A percentile compares a stretch with the other conserved stretches of the same genome.
Conservation (phyloP, 208 protist genomes). For the Acanthamoeba culbertsoni region DNA sequence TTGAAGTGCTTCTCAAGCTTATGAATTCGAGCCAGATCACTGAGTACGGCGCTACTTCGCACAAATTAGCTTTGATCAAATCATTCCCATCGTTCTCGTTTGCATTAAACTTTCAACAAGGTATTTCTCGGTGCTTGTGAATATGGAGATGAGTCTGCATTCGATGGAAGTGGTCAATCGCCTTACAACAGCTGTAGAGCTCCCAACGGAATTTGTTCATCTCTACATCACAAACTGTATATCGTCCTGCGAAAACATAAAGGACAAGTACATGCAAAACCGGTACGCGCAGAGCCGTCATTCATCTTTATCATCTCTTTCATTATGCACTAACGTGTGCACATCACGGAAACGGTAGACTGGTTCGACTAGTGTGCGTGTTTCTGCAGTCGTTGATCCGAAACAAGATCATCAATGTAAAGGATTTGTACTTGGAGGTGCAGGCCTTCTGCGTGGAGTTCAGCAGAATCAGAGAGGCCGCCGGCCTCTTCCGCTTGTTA, state of each 20-base stretch:
- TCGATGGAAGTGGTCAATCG: slow-evolving; percentile 89
- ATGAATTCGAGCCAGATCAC: slow-evolving; percentile 82
- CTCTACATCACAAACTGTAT: slow-evolving; percentile 90
- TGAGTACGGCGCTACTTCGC: no score
- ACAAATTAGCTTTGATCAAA: neutral
- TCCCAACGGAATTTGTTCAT: slow-evolving; percentile 87
- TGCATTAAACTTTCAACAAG: slow-evolving; percentile 3
- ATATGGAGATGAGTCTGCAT: slow-evolving; percentile 86
- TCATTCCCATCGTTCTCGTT: neutral
- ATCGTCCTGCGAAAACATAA: slow-evolving; percentile 80
- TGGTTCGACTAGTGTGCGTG: slow-evolving; percentile 82
- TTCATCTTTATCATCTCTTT: neutral
- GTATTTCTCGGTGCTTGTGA: slow-evolving; percentile 84
- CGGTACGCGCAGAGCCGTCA: slow-evolving; percentile 33
- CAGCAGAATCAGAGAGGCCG: slow-evolving; percentile 85
- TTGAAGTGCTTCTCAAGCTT: slow-evolving; percentile 85
- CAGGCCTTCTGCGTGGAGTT: slow-evolving; percentile 76
- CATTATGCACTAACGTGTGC: neutral
- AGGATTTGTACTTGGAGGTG: slow-evolving; percentile 81
- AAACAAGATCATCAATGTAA: slow-evolving; percentile 86
- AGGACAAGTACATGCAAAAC: slow-evolving; percentile 84
- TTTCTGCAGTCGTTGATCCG: slow-evolving; percentile 88
- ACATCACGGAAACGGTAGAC: neutral
- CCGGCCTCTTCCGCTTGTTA: slow-evolving; percentile 84
- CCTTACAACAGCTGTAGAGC: slow-evolving; percentile 82